Conservation (phyloP, 2,329 filamentous ascomycete species). For the Cytospora paraplurivora region DNA sequence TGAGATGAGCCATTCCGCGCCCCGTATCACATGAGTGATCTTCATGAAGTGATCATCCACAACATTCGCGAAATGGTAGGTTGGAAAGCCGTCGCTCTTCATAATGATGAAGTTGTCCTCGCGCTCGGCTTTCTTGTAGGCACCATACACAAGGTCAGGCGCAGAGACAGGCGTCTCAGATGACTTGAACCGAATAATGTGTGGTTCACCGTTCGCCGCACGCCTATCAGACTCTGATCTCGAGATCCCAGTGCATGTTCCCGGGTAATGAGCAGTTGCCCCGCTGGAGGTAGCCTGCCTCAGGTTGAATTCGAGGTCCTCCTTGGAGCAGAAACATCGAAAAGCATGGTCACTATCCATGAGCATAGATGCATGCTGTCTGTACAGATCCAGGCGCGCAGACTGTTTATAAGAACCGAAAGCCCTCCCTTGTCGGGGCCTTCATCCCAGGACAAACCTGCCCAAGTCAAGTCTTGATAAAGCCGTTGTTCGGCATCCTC, state of each 20-base stretch:
- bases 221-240: slow-evolving; percentile 69
- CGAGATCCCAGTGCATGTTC: slow-evolving; percentile 71
- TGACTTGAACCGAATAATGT: slow-evolving; percentile 76
- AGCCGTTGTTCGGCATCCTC: slow-evolving; percentile 76
- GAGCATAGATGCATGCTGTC: slow-evolving; percentile 68
- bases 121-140: slow-evolving; percentile 55
- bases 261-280: slow-evolving; percentile 50
- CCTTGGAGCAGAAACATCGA: slow-evolving; percentile 83
- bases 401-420: slow-evolving; percentile 91
- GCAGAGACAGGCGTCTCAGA: slow-evolving; percentile 65
- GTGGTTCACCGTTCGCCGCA: slow-evolving; percentile 67
- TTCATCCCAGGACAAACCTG: slow-evolving; percentile 91
- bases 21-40: slow-evolving; percentile 93
- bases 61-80: slow-evolving; percentile 96
- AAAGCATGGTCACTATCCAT: slow-evolving; percentile 77
- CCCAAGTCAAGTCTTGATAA: slow-evolving; percentile 82
- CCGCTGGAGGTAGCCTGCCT: slow-evolving; percentile 43
- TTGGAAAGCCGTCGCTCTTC: slow-evolving; percentile 90
- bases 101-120: slow-evolving; percentile 86
- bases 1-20: slow-evolving; percentile 94
- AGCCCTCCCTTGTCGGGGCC: slow-evolving; percentile 79
- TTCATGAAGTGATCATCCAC: slow-evolving; percentile 95
- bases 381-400: slow-evolving; percentile 74
- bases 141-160: slow-evolving; percentile 78
- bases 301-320: slow-evolving; percentile 58